These are phyloP conservation scores for Boletus rubescentipes DNA, from an alignment of 768 basidiomycete genomes.

Conservation along the genomic window DNA sequence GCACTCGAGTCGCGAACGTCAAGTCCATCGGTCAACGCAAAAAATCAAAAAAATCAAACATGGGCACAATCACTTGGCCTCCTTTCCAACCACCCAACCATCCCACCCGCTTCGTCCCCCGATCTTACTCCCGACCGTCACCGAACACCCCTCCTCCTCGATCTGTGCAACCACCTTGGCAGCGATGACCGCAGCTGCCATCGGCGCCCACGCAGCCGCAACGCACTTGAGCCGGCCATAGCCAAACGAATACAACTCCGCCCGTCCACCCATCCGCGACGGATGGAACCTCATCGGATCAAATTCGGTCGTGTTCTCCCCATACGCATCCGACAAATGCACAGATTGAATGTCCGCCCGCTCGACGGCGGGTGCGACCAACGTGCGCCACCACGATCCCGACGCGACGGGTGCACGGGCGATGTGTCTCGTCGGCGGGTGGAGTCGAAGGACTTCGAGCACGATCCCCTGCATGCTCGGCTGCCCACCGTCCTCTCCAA, in stretches of 20 bases:
- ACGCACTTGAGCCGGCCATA: conserved; percentile 37
- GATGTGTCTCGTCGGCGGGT: conserved; percentile 28
- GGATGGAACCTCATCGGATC: conserved; percentile 44
- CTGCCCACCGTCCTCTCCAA: conserved; percentile 8
- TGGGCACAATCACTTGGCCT: neutral
- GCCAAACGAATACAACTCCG: conserved; percentile 46
- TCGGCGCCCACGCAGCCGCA: conserved; percentile 55
- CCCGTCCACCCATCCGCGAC: conserved; percentile 18
- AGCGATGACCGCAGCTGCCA: conserved; percentile 49
- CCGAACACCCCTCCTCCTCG: conserved; percentile 19
- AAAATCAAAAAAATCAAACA: neutral
- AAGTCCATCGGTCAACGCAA: neutral
- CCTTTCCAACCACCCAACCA: conserved; percentile 36
- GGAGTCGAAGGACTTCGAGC: conserved; percentile 29
- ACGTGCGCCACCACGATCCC: conserved; percentile 13
- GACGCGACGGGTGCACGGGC: conserved; percentile 9
- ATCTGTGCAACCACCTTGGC: conserved; percentile 41
- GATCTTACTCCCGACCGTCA: conserved; percentile 15
- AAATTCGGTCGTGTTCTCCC: conserved; percentile 41
- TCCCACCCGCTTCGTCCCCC: conserved; percentile 53
- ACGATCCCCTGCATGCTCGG: conserved; percentile 28
- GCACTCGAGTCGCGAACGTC: neutral
- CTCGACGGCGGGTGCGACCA: conserved; percentile 13
- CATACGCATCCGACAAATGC: conserved; percentile 20
- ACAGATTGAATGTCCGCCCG: conserved; percentile 24